Base-by-base conservation (phyloP, 495 filamentous ascomycete species). In the Hypoxylon perforatum region DNA sequence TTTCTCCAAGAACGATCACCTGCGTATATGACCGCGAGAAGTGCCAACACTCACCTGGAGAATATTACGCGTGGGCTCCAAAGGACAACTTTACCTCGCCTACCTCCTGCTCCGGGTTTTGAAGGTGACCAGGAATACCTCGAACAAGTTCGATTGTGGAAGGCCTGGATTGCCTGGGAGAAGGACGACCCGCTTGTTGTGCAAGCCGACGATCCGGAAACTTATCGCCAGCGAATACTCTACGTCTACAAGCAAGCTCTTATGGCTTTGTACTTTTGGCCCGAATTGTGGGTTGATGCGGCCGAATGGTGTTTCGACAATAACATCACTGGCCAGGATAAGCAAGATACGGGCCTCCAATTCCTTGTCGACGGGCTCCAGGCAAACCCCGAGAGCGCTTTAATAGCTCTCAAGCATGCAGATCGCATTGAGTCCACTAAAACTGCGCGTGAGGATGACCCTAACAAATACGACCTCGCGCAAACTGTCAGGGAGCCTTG, bases 201-300 rank as follows among this genome's bases (percentile, higher is more conserved):
- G 12, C 91, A 70, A 85, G 73, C 88, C 87, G 92, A 97, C 15
- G 93, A 97, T 65, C 74, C 80, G 6, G 79, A 84, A 30, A 82
- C 87, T 1, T 96, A 90, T 78, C 89, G 88, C 62, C 81, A 86
- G 56, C 90, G 95, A 19, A 85, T 97, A 56, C 71, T 97, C 21
- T 95, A 94, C 76, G 90, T 91, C 59, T 98, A 96, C 81, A 94
- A 94, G 78, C 94, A 97, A 74, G 91, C 95, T 25, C 80, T 95
- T 36, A 97, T 97, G 93, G 90, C 93, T 8, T 78, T 99, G 61
- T 85, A 92, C 54, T 99, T 97, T 73, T 91, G 93, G 83, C 95
- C 96, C 2, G 91, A 94, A 73, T 87, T 97, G 64, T 99, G 95
- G 95, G 94, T 91, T 65, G 93, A 97, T 47, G 95, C 94, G 2